These are phyloP conservation scores for Blastobotrys elegans DNA, from an alignment of 1,139 yeast genomes.

Conservation along the genomic window DNA sequence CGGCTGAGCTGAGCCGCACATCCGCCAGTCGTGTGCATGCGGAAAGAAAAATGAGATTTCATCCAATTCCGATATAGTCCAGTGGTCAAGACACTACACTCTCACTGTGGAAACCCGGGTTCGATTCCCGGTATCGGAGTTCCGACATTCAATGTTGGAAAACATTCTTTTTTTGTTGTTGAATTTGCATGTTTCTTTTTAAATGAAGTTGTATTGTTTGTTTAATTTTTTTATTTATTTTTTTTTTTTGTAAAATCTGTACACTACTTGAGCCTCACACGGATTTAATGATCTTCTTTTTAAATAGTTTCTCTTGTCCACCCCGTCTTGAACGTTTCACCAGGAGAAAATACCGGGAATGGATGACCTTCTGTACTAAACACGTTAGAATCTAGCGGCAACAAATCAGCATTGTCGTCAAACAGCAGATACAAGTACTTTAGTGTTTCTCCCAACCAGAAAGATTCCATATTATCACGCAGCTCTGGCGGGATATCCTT, in stretches of 20 bases:
- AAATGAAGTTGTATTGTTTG: no score
- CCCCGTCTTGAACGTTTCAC: slow-evolving; percentile 2
- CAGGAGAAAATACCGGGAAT: slow-evolving; percentile 33
- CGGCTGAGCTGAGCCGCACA: no score
- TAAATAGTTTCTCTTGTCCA: no score
- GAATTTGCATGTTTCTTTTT: no score
- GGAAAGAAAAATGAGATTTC: no score
- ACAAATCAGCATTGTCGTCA: slow-evolving; percentile 50
- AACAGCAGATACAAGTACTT: slow-evolving; percentile 82
- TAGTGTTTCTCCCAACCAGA: slow-evolving; percentile 92
- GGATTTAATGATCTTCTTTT: no score
- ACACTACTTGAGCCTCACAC: background rate
- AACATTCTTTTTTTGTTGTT: slow-evolving; percentile 29
- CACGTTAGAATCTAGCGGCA: slow-evolving; percentile 63
- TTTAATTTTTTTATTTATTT: background rate
- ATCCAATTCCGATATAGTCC: slow-evolving; percentile 79
- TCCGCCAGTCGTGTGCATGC: no score
- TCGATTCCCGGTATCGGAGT: slow-evolving; percentile 79
- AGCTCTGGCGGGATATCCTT: slow-evolving; percentile 43
- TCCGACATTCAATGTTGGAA: no score
- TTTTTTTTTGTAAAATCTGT: background rate
- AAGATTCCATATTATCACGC: slow-evolving; percentile 80
- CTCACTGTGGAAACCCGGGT: slow-evolving; percentile 81
- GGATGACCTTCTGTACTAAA: slow-evolving; percentile 95
- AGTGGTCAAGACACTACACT: slow-evolving; percentile 82